phyloP scores from a whole-genome alignment of 768 basidiomycete genomes.

The Coprinellus aureogranulatus region DNA sequence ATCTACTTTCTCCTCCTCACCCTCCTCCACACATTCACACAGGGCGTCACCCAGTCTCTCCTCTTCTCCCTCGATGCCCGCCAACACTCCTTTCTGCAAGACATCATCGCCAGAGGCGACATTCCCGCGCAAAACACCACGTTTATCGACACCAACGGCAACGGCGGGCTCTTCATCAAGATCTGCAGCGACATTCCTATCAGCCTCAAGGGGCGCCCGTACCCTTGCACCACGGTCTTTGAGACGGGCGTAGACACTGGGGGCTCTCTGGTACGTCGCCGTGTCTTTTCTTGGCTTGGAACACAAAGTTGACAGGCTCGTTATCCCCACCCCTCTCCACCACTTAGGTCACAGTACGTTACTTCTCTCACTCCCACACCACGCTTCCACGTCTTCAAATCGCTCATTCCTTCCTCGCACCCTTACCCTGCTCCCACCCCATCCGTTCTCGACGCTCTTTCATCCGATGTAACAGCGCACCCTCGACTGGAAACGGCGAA shows the following conservation, averaged over 20 bases:
- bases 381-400: too few species aligned
- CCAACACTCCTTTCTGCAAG: slow-evolving; percentile 33
- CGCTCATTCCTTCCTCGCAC: too few species aligned
- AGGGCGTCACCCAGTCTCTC: slow-evolving; percentile 50
- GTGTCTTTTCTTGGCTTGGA: background rate
- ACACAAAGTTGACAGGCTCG: background rate
- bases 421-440: too few species aligned
- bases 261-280: background rate
- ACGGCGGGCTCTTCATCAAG: slow-evolving; percentile 26
- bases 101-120: slow-evolving; percentile 32
- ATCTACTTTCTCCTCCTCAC: slow-evolving; percentile 50
- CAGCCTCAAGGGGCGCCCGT: slow-evolving; percentile 15
- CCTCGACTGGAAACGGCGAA: background rate
- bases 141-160: slow-evolving; percentile 28
- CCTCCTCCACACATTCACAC: slow-evolving; percentile 49
- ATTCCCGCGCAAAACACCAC: slow-evolving; percentile 38
- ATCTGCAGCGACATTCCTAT: slow-evolving; percentile 49
- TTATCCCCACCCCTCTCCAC: background rate
- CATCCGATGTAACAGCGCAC: background rate
- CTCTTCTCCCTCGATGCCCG: slow-evolving; percentile 45
- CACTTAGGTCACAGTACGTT: background rate
- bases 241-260: slow-evolving; percentile 17
- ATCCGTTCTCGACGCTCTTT: too few species aligned
- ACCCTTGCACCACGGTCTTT: slow-evolving; percentile 37
- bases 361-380: background rate